Percentiles rank a stretch among this genome's conserved stretches.
Conservation (phyloP, 805 yeast genomes). For the Debaryomyces tyrocola region DNA sequence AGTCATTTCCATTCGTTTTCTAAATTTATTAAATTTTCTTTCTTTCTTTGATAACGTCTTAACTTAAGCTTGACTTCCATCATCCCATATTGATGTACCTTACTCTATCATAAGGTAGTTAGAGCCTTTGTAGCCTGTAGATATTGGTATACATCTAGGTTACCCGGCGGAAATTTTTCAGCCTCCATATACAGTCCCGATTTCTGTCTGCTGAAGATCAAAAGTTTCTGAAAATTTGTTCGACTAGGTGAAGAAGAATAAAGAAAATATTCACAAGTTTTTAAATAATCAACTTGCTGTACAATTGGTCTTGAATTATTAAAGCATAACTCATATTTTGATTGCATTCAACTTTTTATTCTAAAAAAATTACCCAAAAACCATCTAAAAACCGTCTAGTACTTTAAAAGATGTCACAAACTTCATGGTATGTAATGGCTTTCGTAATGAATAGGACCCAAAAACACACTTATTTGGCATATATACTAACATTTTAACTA, state of each 20-base stretch:
- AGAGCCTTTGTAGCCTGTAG: too few relatives aligned
- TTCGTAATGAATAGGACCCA: background rate
- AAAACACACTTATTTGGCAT: too few relatives aligned
- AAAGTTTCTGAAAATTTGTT: background rate
- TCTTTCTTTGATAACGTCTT: too few relatives aligned
- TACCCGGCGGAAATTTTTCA: background rate
- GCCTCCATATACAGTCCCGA: background rate
- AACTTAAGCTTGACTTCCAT: too few relatives aligned
- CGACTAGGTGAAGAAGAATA: background rate
- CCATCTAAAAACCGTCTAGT: background rate
- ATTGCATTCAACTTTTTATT: background rate
- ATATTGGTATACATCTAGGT: background rate
- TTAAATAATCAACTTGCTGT: background rate
- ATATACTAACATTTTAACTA: constrained; percentile 1
- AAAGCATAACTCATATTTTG: background rate
- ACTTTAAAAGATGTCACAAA: constrained; percentile 8
- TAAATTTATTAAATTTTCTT: too few relatives aligned
- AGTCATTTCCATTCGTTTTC: too few relatives aligned
- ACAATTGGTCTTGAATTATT: background rate
- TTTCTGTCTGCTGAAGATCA: background rate
- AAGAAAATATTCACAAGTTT: background rate
- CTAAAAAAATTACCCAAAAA: background rate
- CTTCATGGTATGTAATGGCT: constrained; percentile 9
- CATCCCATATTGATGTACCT: too few relatives aligned
- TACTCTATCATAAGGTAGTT: too few relatives aligned